phyloP scores from a whole-genome alignment of 2,329 filamentous ascomycete genomes.

The Chrysoporthe cubensis region DNA sequence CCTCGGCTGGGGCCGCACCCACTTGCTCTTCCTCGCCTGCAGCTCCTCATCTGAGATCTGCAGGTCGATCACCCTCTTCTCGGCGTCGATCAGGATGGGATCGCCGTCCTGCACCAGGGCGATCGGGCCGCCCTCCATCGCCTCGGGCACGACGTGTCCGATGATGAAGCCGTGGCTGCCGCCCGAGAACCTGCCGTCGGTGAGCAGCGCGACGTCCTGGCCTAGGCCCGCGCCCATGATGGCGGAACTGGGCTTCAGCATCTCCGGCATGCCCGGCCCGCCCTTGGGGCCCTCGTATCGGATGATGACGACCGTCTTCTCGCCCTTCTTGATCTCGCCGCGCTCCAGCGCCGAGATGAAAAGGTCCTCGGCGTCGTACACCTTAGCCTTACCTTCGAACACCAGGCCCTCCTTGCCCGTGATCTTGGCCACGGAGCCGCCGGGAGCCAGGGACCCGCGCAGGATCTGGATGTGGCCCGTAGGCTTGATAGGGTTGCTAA shows the following conservation, averaged over 20 bases:
- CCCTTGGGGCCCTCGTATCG: conserved; percentile 94
- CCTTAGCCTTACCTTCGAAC: conserved; percentile 79
- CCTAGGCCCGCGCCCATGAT: conserved; percentile 90
- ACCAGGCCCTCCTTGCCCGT: conserved; percentile 89
- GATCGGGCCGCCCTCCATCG: conserved; percentile 83
- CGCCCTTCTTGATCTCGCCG: conserved; percentile 78
- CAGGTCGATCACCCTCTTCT: conserved; percentile 70
- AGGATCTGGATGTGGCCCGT: conserved; percentile 91
- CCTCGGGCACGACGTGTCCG: conserved; percentile 86
- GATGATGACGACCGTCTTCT: conserved; percentile 89
- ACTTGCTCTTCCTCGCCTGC: conserved; percentile 57
- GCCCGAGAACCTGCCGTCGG: conserved; percentile 77
- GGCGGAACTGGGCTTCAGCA: conserved; percentile 88
- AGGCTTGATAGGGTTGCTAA: conserved; percentile 82
- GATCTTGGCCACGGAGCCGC: conserved; percentile 89
- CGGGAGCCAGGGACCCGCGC: conserved; percentile 81
- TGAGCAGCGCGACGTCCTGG: conserved; percentile 74
- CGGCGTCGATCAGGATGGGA: conserved; percentile 79
- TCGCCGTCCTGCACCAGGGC: conserved; percentile 82
- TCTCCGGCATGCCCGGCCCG: conserved; percentile 93
- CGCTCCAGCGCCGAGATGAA: conserved; percentile 78
- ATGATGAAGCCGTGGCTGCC: conserved; percentile 87
- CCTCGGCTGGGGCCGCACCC: conserved; percentile 64
- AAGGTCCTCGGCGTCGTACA: conserved; percentile 82
- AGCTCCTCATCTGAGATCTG: conserved; percentile 70